These are phyloP conservation scores for Suillus occidentalis DNA, from an alignment of 768 basidiomycete genomes.

Conservation along the genomic window DNA sequence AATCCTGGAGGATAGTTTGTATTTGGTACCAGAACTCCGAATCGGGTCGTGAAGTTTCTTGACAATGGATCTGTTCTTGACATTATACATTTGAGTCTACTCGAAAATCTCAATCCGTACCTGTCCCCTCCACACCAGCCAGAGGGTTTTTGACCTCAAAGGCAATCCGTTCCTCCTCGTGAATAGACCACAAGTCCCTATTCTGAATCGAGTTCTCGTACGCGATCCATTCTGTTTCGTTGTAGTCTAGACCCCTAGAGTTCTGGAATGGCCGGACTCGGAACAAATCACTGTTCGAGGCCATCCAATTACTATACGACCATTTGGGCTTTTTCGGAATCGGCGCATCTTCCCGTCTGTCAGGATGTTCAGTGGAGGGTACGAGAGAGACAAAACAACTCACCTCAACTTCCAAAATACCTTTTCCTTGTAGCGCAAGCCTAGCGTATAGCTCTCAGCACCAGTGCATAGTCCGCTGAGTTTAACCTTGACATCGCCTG, in stretches of 20 bases:
- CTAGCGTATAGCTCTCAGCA: neutral
- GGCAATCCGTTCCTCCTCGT: slow-evolving; percentile 19
- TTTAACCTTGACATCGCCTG: slow-evolving; percentile 2
- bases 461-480: neutral
- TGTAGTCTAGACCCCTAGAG: neutral
- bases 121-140: neutral
- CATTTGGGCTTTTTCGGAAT: neutral
- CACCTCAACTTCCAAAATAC: neutral
- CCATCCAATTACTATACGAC: neutral
- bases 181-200: slow-evolving; percentile 17
- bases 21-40: slow-evolving; percentile 19
- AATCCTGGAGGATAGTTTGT: slow-evolving; percentile 23
- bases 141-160: slow-evolving; percentile 18
- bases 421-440: slow-evolving; percentile 5
- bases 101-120: neutral
- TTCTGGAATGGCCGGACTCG: neutral
- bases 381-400: neutral
- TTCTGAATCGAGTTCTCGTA: slow-evolving; percentile 7
- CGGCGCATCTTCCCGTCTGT: slow-evolving; percentile 2
- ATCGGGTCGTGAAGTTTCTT: neutral
- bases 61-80: neutral
- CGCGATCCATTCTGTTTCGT: neutral
- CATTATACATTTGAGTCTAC: neutral
- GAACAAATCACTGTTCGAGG: neutral
- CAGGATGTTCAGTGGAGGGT: neutral